Base-by-base conservation (phyloP, 2,329 filamentous ascomycete genomes). In the Fusarium chuoi region DNA sequence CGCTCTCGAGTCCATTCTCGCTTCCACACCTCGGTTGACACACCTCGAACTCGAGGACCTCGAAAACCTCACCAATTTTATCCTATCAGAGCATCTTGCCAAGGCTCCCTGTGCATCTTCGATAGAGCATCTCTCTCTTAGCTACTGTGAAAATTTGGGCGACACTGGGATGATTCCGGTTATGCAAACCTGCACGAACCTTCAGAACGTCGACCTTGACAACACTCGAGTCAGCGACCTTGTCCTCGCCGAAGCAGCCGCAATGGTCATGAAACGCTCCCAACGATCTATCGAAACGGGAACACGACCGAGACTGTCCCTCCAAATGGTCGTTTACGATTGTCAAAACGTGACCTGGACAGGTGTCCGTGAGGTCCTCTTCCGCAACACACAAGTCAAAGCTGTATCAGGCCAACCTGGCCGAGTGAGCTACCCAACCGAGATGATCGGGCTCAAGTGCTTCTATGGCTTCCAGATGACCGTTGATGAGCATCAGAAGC, bases 381-480 rank as follows among this genome's bases (percentile, higher is more conserved):
- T 91, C 20, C 91, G 93, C 74, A 98, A 99, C 79, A 90, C 94
- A 17, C 93, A 95, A 78, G 87, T 94, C 49, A 89, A 88, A 36
- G 88, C 88, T 22, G 86, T 87, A 7, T 69, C 81, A 28, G 82
- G 81, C 15, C 80, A 83, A 28, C 79, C 83, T 20, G 79, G 78
- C 38, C 78, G 77, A 54, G 76, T 87, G 15, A 88, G 88, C 0
- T 95, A 92, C 76, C 93, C 94, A 0, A 89, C 90, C 2, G 92
- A 98, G 79, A 90, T 97, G 65, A 94, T 98, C 68, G 87, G 91
- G 11, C 87, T 98, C 48, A 98, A 98, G 82, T 97, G 95, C 82
- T 98, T 96, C 85, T 97, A 97, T 81, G 94, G 93, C 46, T 98
- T 94, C 90, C 96, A 98, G 83, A 94, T 94, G 84, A 98, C 95